Evolutionary conservation across 1,139 yeast species (phyloP).

Genomic region (Ashbya aceris): DNA sequence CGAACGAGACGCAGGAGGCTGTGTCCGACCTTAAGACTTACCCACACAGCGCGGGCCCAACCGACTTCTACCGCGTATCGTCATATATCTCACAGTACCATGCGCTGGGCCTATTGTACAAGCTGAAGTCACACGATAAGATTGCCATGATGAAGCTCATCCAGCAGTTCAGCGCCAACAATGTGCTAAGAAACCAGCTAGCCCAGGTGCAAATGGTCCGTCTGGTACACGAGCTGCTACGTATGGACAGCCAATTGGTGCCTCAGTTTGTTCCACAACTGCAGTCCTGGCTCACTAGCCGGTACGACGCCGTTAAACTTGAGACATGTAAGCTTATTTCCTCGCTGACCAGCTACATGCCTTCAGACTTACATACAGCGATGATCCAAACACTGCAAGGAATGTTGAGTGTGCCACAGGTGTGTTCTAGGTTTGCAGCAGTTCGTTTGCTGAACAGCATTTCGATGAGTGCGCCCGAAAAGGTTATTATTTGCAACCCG

Average conservation of each 20-base stretch:
- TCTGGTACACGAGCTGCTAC: conserved; percentile 61
- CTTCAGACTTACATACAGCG: conserved; percentile 52
- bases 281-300: conserved; percentile 64
- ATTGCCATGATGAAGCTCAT: conserved; percentile 91
- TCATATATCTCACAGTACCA: conserved; percentile 90
- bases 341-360: conserved; percentile 43
- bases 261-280: conserved; percentile 52
- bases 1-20: conserved; percentile 88
- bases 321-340: conserved; percentile 88
- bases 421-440: conserved; percentile 86
- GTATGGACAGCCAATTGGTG: conserved; percentile 25
- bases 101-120: conserved; percentile 84
- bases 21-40: conserved; percentile 57
- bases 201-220: conserved; percentile 84
- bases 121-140: conserved; percentile 81
- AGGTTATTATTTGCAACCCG: conserved; percentile 58
- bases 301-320: conserved; percentile 81
- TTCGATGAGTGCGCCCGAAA: conserved; percentile 75
- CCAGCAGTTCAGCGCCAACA: conserved; percentile 54
- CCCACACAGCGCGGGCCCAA: conserved; percentile 37
- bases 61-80: conserved; percentile 44
- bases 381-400: conserved; percentile 69
- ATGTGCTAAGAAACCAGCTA: conserved; percentile 57
- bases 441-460: conserved; percentile 80
- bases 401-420: conserved; percentile 79